These are phyloP conservation scores for Sanghuangporus weigelae DNA, from an alignment of 1,284 basidiomycete species.

Conservation along the genomic window DNA sequence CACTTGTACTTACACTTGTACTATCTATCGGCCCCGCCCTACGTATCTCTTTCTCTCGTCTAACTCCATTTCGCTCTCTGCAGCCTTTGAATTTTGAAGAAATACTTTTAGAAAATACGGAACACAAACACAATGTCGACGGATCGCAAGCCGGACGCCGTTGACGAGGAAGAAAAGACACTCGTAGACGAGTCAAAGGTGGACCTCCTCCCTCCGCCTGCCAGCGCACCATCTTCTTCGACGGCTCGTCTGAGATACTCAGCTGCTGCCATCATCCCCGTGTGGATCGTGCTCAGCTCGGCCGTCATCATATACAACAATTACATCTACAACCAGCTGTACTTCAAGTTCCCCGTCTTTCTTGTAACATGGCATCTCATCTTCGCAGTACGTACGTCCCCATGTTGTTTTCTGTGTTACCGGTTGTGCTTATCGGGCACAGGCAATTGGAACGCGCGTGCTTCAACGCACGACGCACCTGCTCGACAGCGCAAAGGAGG, in stretches of 20 bases:
- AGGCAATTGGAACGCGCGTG: slow-evolving; percentile 87
- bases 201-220: slow-evolving; percentile 37
- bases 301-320: slow-evolving; percentile 98
- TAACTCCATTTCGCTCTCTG: neutral
- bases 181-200: slow-evolving; percentile 22
- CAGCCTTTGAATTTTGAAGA: neutral
- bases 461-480: slow-evolving; percentile 85
- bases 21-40: too few relatives aligned
- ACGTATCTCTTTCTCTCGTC: neutral
- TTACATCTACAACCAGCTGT: slow-evolving; percentile 78
- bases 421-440: neutral
- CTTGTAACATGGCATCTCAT: slow-evolving; percentile 83
- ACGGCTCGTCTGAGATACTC: slow-evolving; percentile 46
- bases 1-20: neutral
- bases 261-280: slow-evolving; percentile 67
- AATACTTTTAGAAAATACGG: neutral
- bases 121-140: neutral
- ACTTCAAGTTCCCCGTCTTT: slow-evolving; percentile 86
- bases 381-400: slow-evolving; percentile 61
- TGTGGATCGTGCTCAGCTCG: slow-evolving; percentile 90
- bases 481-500: slow-evolving; percentile 85
- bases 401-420: slow-evolving; percentile 19
- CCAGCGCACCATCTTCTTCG: slow-evolving; percentile 38
- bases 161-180: neutral
- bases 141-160: neutral